These are phyloP conservation scores for Ambrosiella beaveri DNA, from an alignment of 2,329 filamentous ascomycete genomes.

Conservation along the genomic window DNA sequence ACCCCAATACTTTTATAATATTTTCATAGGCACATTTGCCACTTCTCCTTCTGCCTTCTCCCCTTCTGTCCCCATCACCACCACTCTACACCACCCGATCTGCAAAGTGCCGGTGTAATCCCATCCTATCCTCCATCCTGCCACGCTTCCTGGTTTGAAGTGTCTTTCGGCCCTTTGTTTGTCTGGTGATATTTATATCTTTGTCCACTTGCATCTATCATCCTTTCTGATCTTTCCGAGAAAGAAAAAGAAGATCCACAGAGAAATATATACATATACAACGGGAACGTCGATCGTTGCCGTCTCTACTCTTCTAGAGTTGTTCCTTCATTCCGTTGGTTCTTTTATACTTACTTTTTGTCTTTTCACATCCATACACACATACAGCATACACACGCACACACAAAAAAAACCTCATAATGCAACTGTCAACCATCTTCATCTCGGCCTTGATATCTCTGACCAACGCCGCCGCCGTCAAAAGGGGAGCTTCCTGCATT, in stretches of 20 bases:
- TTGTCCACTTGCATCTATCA: not conserved
- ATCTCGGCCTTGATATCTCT: not conserved
- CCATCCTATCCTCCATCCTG: no score
- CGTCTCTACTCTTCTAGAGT: not conserved
- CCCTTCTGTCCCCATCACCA: no score
- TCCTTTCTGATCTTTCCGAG: not conserved
- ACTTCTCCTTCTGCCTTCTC: no score
- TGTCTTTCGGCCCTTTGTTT: no score
- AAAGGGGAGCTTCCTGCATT: not conserved
- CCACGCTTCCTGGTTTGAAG: no score
- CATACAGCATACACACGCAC: no score
- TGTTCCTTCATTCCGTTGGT: not conserved
- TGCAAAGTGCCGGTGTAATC: no score
- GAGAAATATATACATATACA: no score
- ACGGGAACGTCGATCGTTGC: not conserved
- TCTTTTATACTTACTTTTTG: not conserved
- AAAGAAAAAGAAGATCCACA: not conserved
- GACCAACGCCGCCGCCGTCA: not conserved
- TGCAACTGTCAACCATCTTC: not conserved
- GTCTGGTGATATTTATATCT: not conserved
- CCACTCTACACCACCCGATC: no score
- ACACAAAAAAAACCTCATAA: not conserved
- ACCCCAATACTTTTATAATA: no score
- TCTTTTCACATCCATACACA: not conserved
- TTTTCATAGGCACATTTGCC: no score